Conservation (phyloP, 2,329 filamentous ascomycete species). For the Aspergillus glaucus region DNA sequence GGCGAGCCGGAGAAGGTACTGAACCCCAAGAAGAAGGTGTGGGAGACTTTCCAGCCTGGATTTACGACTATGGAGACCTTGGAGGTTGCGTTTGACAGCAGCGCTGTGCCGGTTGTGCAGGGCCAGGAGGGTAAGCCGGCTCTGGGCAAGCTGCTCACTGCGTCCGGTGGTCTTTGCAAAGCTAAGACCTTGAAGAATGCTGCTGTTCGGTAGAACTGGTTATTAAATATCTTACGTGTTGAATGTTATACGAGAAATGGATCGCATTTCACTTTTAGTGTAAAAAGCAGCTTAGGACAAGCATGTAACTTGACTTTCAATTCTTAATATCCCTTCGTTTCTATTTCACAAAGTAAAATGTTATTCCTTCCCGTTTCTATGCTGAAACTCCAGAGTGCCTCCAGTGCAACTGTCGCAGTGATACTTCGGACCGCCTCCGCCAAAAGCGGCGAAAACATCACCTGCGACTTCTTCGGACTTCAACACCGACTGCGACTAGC, state of each 20-base stretch:
- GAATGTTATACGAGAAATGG: neutral
- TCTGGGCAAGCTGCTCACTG: conserved; percentile 63
- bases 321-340: neutral
- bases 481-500: no score
- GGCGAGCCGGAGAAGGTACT: conserved; percentile 87
- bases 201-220: conserved; percentile 63
- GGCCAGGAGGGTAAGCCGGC: conserved; percentile 54
- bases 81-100: conserved; percentile 81
- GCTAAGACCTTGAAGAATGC: conserved; percentile 76
- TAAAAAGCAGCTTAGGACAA: neutral
- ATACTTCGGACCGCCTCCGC: no score
- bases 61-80: conserved; percentile 80
- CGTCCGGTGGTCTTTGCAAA: conserved; percentile 71
- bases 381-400: no score
- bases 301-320: neutral
- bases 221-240: neutral
- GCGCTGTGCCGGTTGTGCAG: conserved; percentile 67
- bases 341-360: no score
- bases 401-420: no score
- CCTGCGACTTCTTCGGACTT: no score
- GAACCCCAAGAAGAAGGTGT: conserved; percentile 99
- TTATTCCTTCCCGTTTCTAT: no score
- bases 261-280: neutral
- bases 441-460: no score
- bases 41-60: conserved; percentile 93